These are phyloP conservation scores for Fraxinus dipetala DNA, from an alignment of 305 asterid genomes.

Conservation along the genomic window DNA sequence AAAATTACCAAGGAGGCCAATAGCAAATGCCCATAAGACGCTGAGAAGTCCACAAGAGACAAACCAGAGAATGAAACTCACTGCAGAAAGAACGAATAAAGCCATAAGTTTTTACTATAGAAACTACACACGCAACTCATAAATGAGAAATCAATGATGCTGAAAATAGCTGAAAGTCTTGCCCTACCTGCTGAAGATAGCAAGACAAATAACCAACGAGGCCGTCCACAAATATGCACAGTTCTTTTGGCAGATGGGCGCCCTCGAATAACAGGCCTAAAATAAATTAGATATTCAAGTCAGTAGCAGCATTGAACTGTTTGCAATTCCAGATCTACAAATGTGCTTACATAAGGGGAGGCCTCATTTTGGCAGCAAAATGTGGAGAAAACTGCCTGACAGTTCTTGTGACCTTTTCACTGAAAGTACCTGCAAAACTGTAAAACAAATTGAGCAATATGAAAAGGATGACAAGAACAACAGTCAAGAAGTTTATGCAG, in stretches of 20 bases:
- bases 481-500: background rate
- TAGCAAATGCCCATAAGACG: slow-evolving; percentile 55
- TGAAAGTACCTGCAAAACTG: slow-evolving; percentile 93
- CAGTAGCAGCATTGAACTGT: slow-evolving; percentile 18
- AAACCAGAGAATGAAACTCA: slow-evolving; percentile 74
- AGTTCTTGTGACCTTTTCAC: slow-evolving; percentile 86
- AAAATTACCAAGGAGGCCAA: slow-evolving; percentile 75
- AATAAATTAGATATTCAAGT: slow-evolving; percentile 25
- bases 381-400: slow-evolving; percentile 92
- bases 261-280: slow-evolving; percentile 94
- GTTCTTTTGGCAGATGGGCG: slow-evolving; percentile 85
- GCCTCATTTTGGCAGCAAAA: slow-evolving; percentile 98
- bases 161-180: slow-evolving; percentile 9
- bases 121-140: slow-evolving; percentile 6
- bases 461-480: slow-evolving; percentile 13
- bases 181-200: slow-evolving; percentile 55
- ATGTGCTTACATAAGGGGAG: slow-evolving; percentile 69
- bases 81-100: slow-evolving; percentile 40
- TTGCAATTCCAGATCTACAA: slow-evolving; percentile 7
- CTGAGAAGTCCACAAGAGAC: slow-evolving; percentile 69
- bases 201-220: slow-evolving; percentile 86
- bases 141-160: slow-evolving; percentile 7
- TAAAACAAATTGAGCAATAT: slow-evolving; percentile 30
- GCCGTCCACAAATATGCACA: slow-evolving; percentile 80
- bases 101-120: slow-evolving; percentile 6